Evolutionary conservation across 2,329 filamentous ascomycete genomes (phyloP).

Genomic region (Colletotrichum cuscutae): DNA sequence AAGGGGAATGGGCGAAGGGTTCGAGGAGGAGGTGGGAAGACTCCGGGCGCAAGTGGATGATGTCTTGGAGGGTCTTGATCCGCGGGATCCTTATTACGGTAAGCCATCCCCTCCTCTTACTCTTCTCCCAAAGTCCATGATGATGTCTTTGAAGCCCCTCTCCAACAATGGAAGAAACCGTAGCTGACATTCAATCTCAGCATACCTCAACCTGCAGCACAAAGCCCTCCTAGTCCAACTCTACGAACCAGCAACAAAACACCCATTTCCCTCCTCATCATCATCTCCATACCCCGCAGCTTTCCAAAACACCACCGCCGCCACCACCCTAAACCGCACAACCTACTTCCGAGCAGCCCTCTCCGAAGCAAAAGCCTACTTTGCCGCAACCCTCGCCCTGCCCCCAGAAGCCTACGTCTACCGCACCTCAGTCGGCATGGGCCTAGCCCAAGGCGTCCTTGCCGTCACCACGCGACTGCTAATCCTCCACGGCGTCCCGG

Average conservation of each 20-base stretch:
- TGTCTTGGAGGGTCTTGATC: neutral
- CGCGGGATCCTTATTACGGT: neutral
- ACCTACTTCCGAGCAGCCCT: conserved; percentile 50
- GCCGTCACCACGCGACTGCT: conserved; percentile 32
- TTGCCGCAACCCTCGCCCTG: conserved; percentile 43
- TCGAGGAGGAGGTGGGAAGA: conserved; percentile 45
- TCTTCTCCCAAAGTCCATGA: neutral
- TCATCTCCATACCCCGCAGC: neutral
- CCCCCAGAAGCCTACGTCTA: conserved; percentile 36
- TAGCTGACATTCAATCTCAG: neutral
- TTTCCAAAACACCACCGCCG: conserved; percentile 3
- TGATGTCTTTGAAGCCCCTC: neutral
- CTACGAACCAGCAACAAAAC: conserved; percentile 51
- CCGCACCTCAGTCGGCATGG: conserved; percentile 10
- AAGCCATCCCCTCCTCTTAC: neutral
- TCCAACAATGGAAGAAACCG: neutral
- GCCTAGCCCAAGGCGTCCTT: conserved; percentile 11
- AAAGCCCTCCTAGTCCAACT: conserved; percentile 50
- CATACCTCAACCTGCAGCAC: conserved; percentile 41
- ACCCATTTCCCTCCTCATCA: conserved; percentile 36
- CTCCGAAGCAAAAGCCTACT: conserved; percentile 46
- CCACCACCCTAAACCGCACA: conserved; percentile 35
- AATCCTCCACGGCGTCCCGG: conserved; percentile 30
- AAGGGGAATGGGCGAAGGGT: conserved; percentile 34
- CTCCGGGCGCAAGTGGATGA: conserved; percentile 46